Evolutionary conservation across 2,329 filamentous ascomycete species (phyloP), one percentile per base, ranked within the genome.

Genomic region (Chalaropsis ovoidea): DNA sequence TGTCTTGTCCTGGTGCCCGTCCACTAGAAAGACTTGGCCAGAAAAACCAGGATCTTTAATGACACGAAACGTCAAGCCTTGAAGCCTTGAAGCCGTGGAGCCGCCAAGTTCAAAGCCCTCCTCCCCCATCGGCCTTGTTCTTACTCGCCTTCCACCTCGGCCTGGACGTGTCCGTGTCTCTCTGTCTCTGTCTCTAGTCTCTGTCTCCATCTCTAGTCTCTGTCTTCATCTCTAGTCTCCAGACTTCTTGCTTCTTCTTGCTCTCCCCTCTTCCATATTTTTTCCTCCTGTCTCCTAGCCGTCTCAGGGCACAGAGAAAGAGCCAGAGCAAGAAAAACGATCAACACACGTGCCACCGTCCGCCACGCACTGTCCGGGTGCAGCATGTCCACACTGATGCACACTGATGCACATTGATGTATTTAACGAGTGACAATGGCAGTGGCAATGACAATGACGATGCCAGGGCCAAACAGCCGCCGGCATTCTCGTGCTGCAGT

Each of bases 61-160:
- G 52, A 56, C 17, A 56, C 52, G 24, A 56, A 56, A 56, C 24
- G 52, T 56, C 52, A 56, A 56, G 27, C 27, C 27, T 56, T 19
- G 52, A 31, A 56, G 52, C 52, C 52, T 56, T n/a, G 8, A 49
- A 49, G n/a, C 4, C 13, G n/a, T n/a, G n/a, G n/a, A n/a, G n/a
- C 6, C 31, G 31, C 31, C n/a, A n/a, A 27, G 15, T 17, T 35
- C 27, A n/a, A 56, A 56, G 52, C 13, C 13, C 42, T 15, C 42
- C 17, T 43, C 42, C 17, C 42, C 17, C 17, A 3, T 10, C 13
- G 13, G 42, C 42, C 24, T 56, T 35, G 22, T 35, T 56, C 47
- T 49, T 49, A n/a, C n/a, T n/a, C 6, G 31, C 6, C 6, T 31
- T 31, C 6, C 6, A 3, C 31, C 6, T 31, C 6, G 31, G 6